Conservation (phyloP, 2,329 filamentous ascomycete genomes). For the Aspergillus pseudoviridinutans region DNA sequence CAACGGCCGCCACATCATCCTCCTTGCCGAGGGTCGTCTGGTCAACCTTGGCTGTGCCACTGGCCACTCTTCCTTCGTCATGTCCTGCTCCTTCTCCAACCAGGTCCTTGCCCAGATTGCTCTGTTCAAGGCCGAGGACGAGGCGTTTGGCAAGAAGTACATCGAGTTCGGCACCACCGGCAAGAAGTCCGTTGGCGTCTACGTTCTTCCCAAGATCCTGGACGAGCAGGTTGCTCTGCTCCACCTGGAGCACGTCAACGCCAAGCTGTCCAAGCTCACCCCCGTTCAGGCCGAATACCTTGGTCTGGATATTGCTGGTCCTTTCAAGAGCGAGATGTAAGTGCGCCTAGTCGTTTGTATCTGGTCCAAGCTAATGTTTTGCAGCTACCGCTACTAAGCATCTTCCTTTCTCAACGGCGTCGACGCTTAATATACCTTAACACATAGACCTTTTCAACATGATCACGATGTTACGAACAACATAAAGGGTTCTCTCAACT, state of each 20-base stretch:
- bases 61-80: conserved; percentile 98
- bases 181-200: conserved; percentile 89
- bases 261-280: conserved; percentile 83
- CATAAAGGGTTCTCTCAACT: conserved; percentile 45
- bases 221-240: conserved; percentile 97
- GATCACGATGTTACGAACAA: conserved; percentile 58
- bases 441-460: conserved; percentile 50
- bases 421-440: conserved; percentile 33
- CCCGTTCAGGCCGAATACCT: conserved; percentile 92
- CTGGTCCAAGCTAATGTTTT: conserved; percentile 10
- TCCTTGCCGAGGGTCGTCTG: conserved; percentile 95
- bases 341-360: conserved; percentile 2
- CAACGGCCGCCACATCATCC: conserved; percentile 94
- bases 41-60: conserved; percentile 99
- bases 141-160: conserved; percentile 87
- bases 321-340: conserved; percentile 94
- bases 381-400: conserved; percentile 63
- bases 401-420: conserved; percentile 20
- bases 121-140: conserved; percentile 89
- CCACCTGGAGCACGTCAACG: conserved; percentile 90
- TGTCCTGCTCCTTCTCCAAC: conserved; percentile 99
- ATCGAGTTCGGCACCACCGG: conserved; percentile 89
- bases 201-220: conserved; percentile 96
- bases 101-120: conserved; percentile 99
- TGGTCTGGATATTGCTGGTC: conserved; percentile 76